Evolutionary conservation across 192 early-diverging fungal species (phyloP), one percentile per base, ranked within the genome.

Genomic region (Coemansia sp.): DNA sequence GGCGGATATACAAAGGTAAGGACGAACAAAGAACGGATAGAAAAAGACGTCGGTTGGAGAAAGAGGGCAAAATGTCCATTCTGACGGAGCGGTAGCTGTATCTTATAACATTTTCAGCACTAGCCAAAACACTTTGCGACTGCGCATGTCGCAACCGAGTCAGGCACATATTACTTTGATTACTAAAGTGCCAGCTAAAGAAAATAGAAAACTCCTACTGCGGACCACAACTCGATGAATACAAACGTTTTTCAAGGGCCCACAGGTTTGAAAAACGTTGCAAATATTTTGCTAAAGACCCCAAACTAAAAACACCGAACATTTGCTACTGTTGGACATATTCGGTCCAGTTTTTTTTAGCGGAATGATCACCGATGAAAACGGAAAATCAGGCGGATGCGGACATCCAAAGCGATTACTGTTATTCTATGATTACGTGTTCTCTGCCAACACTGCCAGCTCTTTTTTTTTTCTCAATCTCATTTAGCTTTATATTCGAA

Each of bases 241-340:
- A 36, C 54, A 21, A 56, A 56, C 54, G 54, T 56, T 56, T 51
- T 52, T 56, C 28, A 21, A 56, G 54, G 54, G 54, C n/a, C 54
- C 28, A 36, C 28, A 36, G 34, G 28, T 19, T 25, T 15, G 34
- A 36, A 56, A 52, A 56, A 56, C 54, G 54, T 56, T 56, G 54
- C 28, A 55, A 55, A 55, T 46, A 46, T 21, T 56, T 31, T 28
- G 26, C 20, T 19, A 23, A 17, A 50, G 23, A 53, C n/a, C 12
- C 15, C n/a, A 51, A 51, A 51, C 17, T 22, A 53, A 53, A 53
- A 53, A 25, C 25, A 54, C 52, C 23, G 14, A 54, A 17, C 6
- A 54, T 31, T 54, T 21, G 15, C 54, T 48, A 48, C 47, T 48
- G 47, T 48, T 19, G 42, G 37, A 14, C 42, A 25, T 22, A 25